Conservation (phyloP, 2,329 filamentous ascomycete species). For the Cercospora beticola region DNA sequence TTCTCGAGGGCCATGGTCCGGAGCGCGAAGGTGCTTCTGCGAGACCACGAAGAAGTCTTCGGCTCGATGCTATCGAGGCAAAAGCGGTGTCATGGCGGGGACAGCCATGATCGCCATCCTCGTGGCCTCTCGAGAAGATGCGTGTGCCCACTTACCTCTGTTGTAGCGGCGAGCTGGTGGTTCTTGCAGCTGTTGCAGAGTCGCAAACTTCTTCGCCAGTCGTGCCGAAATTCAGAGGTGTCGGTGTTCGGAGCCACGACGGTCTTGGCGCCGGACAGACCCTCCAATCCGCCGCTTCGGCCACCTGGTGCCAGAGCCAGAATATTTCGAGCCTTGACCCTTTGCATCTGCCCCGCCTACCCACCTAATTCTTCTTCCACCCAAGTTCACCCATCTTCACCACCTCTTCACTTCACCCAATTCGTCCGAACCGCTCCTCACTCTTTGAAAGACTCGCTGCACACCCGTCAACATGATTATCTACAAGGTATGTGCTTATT, state of each 20-base stretch:
- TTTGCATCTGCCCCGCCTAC: conserved; percentile 4
- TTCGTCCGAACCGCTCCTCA: conserved; percentile 23
- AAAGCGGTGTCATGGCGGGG: conserved; percentile 47
- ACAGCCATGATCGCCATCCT: conserved; percentile 46
- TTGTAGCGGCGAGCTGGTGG: conserved; percentile 21
- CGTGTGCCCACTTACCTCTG: conserved; percentile 40
- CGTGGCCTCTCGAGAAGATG: conserved; percentile 54
- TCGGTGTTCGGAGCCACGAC: background rate
- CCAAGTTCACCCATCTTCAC: conserved; percentile 2
- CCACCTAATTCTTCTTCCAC: conserved; percentile 8
- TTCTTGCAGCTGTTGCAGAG: conserved; percentile 21
- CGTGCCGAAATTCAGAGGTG: background rate
- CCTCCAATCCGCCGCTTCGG: background rate
- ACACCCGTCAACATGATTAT: conserved; percentile 54
- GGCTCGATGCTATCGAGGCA: conserved; percentile 56
- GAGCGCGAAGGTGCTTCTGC: conserved; percentile 64
- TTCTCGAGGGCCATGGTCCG: conserved; percentile 59
- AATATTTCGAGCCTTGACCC: background rate
- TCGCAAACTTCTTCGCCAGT: background rate
- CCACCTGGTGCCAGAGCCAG: background rate
- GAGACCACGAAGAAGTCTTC: conserved; percentile 62
- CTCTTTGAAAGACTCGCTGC: conserved; percentile 12
- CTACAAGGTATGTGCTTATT: conserved; percentile 52
- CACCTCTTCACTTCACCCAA: background rate
- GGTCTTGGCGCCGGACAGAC: background rate